phyloP scores from a whole-genome alignment of 768 basidiomycete species.

The Nevesoporus exiguus region DNA sequence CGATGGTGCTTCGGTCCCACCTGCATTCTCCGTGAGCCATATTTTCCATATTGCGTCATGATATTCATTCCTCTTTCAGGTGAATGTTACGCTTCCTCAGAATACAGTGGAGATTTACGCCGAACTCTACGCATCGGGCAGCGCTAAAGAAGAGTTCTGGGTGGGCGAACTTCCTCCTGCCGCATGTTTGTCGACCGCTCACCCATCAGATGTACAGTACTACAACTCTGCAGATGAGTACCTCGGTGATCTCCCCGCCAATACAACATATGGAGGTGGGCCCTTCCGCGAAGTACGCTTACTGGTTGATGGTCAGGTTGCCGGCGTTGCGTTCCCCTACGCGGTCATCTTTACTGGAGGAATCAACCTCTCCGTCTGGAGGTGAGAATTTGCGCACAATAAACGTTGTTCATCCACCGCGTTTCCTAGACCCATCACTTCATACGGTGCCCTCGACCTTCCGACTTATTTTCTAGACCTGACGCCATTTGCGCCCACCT shows the following conservation, averaged over 20 bases:
- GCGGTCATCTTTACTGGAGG: slow-evolving; percentile 72
- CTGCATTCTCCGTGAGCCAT: slow-evolving; percentile 57
- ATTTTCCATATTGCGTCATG: neutral
- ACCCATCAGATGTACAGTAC: slow-evolving; percentile 43
- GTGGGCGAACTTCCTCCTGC: slow-evolving; percentile 35
- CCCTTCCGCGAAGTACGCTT: slow-evolving; percentile 64
- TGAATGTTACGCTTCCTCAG: slow-evolving; percentile 64
- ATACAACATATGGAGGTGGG: slow-evolving; percentile 44
- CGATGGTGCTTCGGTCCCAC: slow-evolving; percentile 74
- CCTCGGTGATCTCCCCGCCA: slow-evolving; percentile 49
- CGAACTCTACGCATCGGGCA: slow-evolving; percentile 70
- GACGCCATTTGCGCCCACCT: slow-evolving; percentile 70
- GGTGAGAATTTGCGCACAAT: slow-evolving; percentile 35
- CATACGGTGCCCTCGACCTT: slow-evolving; percentile 73
- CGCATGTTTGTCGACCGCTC: neutral
- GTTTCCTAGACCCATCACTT: slow-evolving; percentile 57
- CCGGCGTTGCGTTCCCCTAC: slow-evolving; percentile 57
- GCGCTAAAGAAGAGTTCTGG: slow-evolving; percentile 74
- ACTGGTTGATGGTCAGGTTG: slow-evolving; percentile 52
- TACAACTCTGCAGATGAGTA: slow-evolving; percentile 64
- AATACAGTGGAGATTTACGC: slow-evolving; percentile 67
- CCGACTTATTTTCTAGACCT: slow-evolving; percentile 77
- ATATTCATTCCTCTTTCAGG: slow-evolving; percentile 32
- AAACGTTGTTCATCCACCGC: neutral
- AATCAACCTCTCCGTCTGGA: slow-evolving; percentile 66